Evolutionary conservation across 2,329 filamentous ascomycete species (phyloP), one percentile per base, ranked within the genome.

Genomic region (Westerdykella sp.): DNA sequence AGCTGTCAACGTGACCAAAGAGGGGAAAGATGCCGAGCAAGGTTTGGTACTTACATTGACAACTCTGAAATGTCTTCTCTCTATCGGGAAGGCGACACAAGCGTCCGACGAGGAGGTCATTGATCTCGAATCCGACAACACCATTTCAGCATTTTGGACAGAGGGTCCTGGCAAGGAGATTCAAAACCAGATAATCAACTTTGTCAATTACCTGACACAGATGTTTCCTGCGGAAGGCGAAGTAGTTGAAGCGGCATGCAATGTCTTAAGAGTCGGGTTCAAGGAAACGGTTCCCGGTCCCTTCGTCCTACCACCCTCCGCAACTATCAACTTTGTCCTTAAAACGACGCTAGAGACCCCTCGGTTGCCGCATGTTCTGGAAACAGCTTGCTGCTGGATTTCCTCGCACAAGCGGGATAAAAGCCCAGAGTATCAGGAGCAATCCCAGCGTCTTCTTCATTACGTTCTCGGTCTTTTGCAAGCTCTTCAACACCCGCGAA

Each of bases 211-310:
- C 39, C 54, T 75, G 11, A 68, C 72, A n/a, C 64, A 72, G 40
- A 61, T 77, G 0, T 82, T 88, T 37, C 74, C 72, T 3, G 68
- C 66, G 2, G 80, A 78, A 44, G 76, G 79, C 16, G 87, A 90
- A 51, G 76, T 87, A 10, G 75, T 84, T 16, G 85, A 90, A 56
- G 74, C 79, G 4, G 80, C 83, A 28, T 93, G 87, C 66, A 75
- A 74, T 44, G 78, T 90, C 38, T 73, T 91, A 39, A 79, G 82
- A 34, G 78, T 81, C 15, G 87, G 87, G 0, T 90, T 90, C 56
- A 82, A 82, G 1, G 87, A 94, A 63, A 77, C 74, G 0, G 77
- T 81, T 21, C 79, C 84, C 3, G 87, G 87, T 0, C 84, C 86
- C 1, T 91, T 93, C 54, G 85, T 90, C 7, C 80, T 94, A 47